phyloP scores from a whole-genome alignment of 768 basidiomycete species.

The Lactarius trivialis region DNA sequence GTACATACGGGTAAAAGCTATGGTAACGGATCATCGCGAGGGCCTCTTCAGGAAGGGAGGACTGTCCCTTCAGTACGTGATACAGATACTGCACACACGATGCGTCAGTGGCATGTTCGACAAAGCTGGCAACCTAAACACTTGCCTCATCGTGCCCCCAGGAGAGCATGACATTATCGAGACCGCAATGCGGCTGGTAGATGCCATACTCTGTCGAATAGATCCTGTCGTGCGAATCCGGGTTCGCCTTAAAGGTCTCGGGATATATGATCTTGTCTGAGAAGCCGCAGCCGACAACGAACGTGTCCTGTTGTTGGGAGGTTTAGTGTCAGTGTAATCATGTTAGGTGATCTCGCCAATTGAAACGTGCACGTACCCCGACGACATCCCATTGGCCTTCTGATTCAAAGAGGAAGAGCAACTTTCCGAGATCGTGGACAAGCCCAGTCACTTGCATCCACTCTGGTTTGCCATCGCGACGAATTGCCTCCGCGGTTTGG shows the following conservation, averaged over 20 bases:
- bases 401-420: conserved; percentile 76
- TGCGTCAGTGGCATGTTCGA: conserved; percentile 1
- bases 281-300: conserved; percentile 80
- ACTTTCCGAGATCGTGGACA: conserved; percentile 88
- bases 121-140: conserved; percentile 16
- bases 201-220: conserved; percentile 71
- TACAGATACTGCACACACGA: conserved; percentile 60
- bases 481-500: conserved; percentile 87
- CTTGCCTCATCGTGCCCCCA: conserved; percentile 90
- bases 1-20: conserved; percentile 77
- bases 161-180: conserved; percentile 81
- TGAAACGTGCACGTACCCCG: conserved; percentile 45
- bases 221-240: conserved; percentile 55
- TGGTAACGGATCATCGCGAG: conserved; percentile 93
- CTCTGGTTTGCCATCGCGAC: conserved; percentile 79
- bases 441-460: conserved; percentile 91
- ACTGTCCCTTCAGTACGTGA: conserved; percentile 77
- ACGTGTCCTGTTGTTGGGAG: conserved; percentile 45
- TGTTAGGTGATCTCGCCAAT: not conserved
- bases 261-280: conserved; percentile 80
- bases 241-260: conserved; percentile 69
- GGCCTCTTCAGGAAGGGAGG: conserved; percentile 70
- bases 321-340: conserved; percentile 2
- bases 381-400: conserved; percentile 95
- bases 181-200: conserved; percentile 71